These are phyloP conservation scores for Sporisorium sorghi DNA, from an alignment of 1,284 basidiomycete species.

Conservation along the genomic window DNA sequence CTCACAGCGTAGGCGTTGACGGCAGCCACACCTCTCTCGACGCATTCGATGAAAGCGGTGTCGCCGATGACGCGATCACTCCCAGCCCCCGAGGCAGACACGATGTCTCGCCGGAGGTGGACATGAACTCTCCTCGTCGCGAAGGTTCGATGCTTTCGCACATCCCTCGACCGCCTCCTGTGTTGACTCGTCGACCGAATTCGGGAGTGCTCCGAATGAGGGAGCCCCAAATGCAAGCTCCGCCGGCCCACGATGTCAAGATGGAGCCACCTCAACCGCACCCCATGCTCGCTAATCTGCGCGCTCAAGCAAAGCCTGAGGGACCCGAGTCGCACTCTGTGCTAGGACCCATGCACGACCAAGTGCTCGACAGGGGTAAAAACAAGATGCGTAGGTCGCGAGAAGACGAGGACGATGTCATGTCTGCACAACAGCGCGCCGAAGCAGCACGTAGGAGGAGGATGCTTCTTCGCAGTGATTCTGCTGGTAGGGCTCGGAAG, in stretches of 20 bases:
- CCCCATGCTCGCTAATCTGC: too few species aligned
- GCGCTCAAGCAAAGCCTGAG: too few species aligned
- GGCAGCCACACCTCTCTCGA: not conserved
- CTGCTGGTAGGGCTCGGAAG: not conserved
- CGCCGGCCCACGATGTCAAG: not conserved
- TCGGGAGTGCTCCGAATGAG: not conserved
- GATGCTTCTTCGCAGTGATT: not conserved
- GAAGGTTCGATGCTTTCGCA: not conserved
- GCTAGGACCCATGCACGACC: not conserved
- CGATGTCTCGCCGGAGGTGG: not conserved
- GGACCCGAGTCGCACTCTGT: not conserved
- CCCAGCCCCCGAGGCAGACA: not conserved
- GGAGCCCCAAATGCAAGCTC: not conserved
- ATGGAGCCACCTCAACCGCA: not conserved
- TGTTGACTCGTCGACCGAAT: not conserved
- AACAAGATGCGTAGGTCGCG: constrained; percentile 2
- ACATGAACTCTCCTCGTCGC: not conserved
- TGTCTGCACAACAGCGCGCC: not conserved
- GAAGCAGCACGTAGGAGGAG: not conserved
- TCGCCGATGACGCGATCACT: not conserved
- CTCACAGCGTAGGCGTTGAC: not conserved
- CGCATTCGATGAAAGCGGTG: not conserved
- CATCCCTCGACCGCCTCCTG: not conserved
- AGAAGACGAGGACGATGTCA: not conserved
- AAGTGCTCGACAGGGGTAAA: not conserved